Evolutionary conservation across 192 early-diverging fungal species (phyloP).

Genomic region (Backusella macrospora): DNA sequence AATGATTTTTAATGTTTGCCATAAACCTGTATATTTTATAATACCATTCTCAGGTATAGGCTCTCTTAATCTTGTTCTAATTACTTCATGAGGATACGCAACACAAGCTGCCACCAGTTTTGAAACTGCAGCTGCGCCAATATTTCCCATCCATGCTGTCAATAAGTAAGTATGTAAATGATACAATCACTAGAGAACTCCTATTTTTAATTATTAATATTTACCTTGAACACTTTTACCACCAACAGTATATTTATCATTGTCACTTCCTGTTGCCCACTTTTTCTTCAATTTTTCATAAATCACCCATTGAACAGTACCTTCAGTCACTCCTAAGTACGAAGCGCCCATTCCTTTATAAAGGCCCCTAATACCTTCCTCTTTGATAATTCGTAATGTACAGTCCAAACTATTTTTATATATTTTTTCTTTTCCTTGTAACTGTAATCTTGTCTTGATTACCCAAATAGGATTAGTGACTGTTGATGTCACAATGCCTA

Average conservation of each 20-base stretch:
- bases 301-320: slow-evolving; percentile 93
- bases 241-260: slow-evolving; percentile 8
- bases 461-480: slow-evolving; percentile 98
- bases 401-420: slow-evolving; percentile 87
- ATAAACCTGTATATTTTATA: slow-evolving; percentile 79
- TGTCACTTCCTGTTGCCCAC: not conserved
- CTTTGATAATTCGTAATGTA: slow-evolving; percentile 62
- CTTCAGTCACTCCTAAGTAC: slow-evolving; percentile 85
- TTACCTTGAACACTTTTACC: slow-evolving; percentile 36
- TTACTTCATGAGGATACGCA: slow-evolving; percentile 96
- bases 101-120: slow-evolving; percentile 87
- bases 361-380: slow-evolving; percentile 83
- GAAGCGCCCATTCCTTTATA: slow-evolving; percentile 93
- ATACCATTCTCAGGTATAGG: slow-evolving; percentile 64
- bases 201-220: not conserved
- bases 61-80: slow-evolving; percentile 89
- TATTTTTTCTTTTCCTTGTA: slow-evolving; percentile 56
- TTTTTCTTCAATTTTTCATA: slow-evolving; percentile 90
- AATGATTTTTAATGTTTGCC: slow-evolving; percentile 56
- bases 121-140: slow-evolving; percentile 80
- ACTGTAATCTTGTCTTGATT: slow-evolving; percentile 94
- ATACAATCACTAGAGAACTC: too few relatives aligned
- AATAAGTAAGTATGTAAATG: not conserved
- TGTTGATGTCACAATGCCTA: slow-evolving; percentile 72
- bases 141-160: slow-evolving; percentile 78